phyloP scores from a whole-genome alignment of 140 eudicot genomes.

The Ambrosia hybrid region DNA sequence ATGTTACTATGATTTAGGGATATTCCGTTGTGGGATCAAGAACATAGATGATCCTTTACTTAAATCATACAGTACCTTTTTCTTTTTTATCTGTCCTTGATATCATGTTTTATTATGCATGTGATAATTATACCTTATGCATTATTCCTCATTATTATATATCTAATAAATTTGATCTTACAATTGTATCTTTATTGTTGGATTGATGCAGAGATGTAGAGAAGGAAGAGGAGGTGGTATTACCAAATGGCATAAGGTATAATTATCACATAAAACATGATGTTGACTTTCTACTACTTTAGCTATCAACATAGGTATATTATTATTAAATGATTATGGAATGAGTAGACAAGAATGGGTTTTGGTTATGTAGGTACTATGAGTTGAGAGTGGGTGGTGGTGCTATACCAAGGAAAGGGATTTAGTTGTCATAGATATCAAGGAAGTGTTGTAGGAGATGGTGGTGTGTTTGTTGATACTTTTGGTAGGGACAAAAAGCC shows the following conservation, averaged over 20 bases:
- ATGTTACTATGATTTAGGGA: too few species aligned
- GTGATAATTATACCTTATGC: too few species aligned
- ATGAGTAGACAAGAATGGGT: background rate
- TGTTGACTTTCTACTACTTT: background rate
- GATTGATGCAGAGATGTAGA: constrained; percentile 69
- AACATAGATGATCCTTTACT: too few species aligned
- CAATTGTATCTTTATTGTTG: background rate
- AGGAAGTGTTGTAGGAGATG: constrained; percentile 64
- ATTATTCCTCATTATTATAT: background rate
- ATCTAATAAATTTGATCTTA: too few species aligned
- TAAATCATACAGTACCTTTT: too few species aligned
- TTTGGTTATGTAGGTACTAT: constrained; percentile 54
- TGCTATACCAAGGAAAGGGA: constrained; percentile 67
- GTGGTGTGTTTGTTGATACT: constrained; percentile 68
- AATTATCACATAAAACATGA: constrained; percentile 13
- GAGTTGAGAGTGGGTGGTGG: constrained; percentile 92
- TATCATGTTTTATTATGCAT: too few species aligned
- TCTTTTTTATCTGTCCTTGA: too few species aligned
- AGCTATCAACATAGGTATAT: background rate
- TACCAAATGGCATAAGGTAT: constrained; percentile 89
- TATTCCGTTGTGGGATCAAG: too few species aligned
- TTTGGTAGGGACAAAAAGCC: constrained; percentile 65
- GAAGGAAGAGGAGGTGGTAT: constrained; percentile 74
- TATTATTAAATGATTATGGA: background rate
- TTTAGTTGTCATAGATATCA: constrained; percentile 74